Conservation (phyloP, 495 filamentous ascomycete species). For the Lasiosphaeriaceae sp. region DNA sequence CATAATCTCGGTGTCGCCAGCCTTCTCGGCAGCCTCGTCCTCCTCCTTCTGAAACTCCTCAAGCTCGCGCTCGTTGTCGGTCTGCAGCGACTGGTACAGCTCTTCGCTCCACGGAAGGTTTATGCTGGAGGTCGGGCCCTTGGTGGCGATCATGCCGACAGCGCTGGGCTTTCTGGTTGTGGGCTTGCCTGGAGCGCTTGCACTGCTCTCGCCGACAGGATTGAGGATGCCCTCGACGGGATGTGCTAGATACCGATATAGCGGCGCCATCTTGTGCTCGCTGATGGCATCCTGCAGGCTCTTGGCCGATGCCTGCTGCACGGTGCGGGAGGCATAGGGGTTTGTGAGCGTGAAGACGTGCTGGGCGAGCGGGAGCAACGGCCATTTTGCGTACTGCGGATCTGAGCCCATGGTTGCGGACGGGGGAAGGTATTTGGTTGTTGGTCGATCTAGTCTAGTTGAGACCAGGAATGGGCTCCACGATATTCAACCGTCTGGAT, state of each 20-base stretch:
- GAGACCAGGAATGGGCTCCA: not conserved
- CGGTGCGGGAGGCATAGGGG: slow-evolving; percentile 63
- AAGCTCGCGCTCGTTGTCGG: slow-evolving; percentile 87
- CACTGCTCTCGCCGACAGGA: slow-evolving; percentile 63
- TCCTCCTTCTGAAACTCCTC: slow-evolving; percentile 92
- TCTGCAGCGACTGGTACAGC: slow-evolving; percentile 77
- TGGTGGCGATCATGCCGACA: slow-evolving; percentile 69
- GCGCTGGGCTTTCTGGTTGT: slow-evolving; percentile 54
- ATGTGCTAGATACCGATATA: slow-evolving; percentile 93
- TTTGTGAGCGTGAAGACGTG: slow-evolving; percentile 97
- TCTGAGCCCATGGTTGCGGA: slow-evolving; percentile 76
- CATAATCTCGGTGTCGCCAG: slow-evolving; percentile 91
- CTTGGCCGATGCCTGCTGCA: slow-evolving; percentile 72
- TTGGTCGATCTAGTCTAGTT: not conserved
- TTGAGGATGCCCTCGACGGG: slow-evolving; percentile 90
- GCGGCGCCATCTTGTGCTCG: slow-evolving; percentile 93
- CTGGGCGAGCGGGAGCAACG: slow-evolving; percentile 86
- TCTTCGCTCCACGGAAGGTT: slow-evolving; percentile 85
- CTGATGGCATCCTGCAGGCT: slow-evolving; percentile 87
- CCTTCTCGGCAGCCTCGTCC: slow-evolving; percentile 89
- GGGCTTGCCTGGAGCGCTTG: slow-evolving; percentile 46
- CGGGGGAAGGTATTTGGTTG: slow-evolving; percentile 1
- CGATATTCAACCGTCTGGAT: not conserved
- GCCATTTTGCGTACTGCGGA: slow-evolving; percentile 94
- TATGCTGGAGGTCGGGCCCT: slow-evolving; percentile 55